Evolutionary conservation across 1,284 basidiomycete genomes (phyloP).

Genomic region (Leccinum insolens): DNA sequence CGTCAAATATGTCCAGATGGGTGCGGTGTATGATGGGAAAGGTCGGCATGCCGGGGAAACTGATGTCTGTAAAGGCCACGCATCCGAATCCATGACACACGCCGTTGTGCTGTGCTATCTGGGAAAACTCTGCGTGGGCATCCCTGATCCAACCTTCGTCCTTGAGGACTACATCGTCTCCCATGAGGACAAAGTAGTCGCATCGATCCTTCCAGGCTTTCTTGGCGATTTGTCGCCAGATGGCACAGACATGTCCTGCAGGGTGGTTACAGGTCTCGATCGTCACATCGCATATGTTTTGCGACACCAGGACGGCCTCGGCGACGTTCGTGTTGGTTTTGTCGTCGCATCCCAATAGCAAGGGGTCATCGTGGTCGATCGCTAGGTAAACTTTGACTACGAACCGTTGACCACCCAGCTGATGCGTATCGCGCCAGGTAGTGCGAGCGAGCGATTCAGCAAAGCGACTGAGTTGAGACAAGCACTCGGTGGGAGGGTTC

Average conservation of each 20-base stretch:
- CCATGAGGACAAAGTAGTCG: conserved; percentile 57
- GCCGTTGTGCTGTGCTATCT: conserved; percentile 33
- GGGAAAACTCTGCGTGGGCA: conserved; percentile 41
- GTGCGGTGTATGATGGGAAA: conserved; percentile 58
- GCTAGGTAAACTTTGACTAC: conserved; percentile 51
- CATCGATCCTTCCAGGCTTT: conserved; percentile 50
- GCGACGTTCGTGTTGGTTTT: conserved; percentile 36
- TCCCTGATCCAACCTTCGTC: conserved; percentile 57
- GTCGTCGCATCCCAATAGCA: conserved; percentile 34
- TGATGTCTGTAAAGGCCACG: conserved; percentile 56
- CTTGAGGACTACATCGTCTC: conserved; percentile 53
- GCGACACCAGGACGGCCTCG: conserved; percentile 37
- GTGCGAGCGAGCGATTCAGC: conserved; percentile 47
- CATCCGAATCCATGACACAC: conserved; percentile 55
- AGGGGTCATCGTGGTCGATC: conserved; percentile 52
- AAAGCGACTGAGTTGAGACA: conserved; percentile 45
- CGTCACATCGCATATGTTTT: conserved; percentile 40
- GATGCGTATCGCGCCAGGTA: conserved; percentile 46
- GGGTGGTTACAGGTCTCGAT: conserved; percentile 43
- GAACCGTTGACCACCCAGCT: conserved; percentile 38
- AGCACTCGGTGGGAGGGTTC: conserved; percentile 37
- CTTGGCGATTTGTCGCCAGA: conserved; percentile 55
- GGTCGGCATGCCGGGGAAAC: conserved; percentile 63
- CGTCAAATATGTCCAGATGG: conserved; percentile 58
- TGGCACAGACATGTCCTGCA: conserved; percentile 51